Percentiles rank a stretch among this genome's conserved stretches.
These are phyloP conservation scores for Cyamopsis tetragonoloba DNA, from an alignment of 306 rosid genomes.

Conservation along the genomic window DNA sequence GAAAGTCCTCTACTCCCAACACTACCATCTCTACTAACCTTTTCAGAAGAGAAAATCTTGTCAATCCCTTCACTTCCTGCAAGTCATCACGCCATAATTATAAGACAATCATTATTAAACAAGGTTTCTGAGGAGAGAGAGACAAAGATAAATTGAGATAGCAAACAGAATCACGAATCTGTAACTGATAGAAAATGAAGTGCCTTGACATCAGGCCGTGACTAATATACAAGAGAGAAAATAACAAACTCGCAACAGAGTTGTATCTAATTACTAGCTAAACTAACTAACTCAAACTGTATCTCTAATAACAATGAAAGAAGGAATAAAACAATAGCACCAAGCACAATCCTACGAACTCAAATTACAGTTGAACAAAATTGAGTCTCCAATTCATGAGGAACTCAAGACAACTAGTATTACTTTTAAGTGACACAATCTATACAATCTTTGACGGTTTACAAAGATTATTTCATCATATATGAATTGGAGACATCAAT, in stretches of 20 bases:
- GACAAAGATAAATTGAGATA: too few relatives aligned
- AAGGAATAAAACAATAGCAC: not conserved
- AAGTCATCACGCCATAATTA: conserved; percentile 20
- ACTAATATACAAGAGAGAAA: too few relatives aligned
- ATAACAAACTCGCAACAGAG: too few relatives aligned
- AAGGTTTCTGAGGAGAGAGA: too few relatives aligned
- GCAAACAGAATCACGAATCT: too few relatives aligned
- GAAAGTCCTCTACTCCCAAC: conserved; percentile 43
- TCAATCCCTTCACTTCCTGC: conserved; percentile 93
- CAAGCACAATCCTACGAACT: not conserved
- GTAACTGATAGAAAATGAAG: too few relatives aligned
- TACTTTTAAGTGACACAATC: not conserved
- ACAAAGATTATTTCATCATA: not conserved
- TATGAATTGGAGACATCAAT: not conserved
- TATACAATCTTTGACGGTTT: conserved; percentile 4
- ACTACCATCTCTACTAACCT: conserved; percentile 51
- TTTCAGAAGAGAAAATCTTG: conserved; percentile 65
- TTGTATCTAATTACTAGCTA: too few relatives aligned
- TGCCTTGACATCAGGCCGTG: too few relatives aligned
- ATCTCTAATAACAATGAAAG: too few relatives aligned
- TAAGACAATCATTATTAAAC: too few relatives aligned
- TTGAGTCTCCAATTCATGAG: not conserved
- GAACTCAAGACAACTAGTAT: not conserved
- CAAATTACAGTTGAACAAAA: not conserved
- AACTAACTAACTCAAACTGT: too few relatives aligned